Evolutionary conservation across 805 yeast species (phyloP), one percentile per base, ranked within the genome.

Genomic region (Yamadazyma akitaensis): DNA sequence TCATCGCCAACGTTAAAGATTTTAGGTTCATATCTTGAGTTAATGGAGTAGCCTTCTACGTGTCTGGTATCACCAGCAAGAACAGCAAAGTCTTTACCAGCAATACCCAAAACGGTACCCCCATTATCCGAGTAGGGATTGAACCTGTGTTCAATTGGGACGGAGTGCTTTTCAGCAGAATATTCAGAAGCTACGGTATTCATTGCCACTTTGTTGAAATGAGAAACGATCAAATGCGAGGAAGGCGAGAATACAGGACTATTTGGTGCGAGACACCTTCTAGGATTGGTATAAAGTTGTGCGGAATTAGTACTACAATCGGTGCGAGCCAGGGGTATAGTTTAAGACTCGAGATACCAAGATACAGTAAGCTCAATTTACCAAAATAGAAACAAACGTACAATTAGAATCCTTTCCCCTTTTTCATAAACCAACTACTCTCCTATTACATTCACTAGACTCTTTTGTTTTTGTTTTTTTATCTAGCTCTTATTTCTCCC

Each of bases 11-110:
- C 85, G 55, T 84, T 80, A 59, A 88, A 85, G 46, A 94, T 87
- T 66, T 89, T 91, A 37, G 96, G 94, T 65, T 88, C 94, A 65
- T 86, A 84, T 62, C 99, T 82, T 9, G 97, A 84, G 65, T 94
- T 90, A 65, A 94, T 94, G 52, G 88, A 83, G 70, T 90, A 94
- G 18, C 97, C 99, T 16, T 86, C 84, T 5, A 96, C 88, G 61
- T 87, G 95, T 74, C 99, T 85, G n/a, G 99, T 94, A 66, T 94
- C 99, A 39, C 98, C 98, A 0, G 99, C 99, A 51, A 94, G 75
- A 31, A 94, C 94, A 16, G 96, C 97, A 61, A 90, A 94, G 67
- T 94, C 97, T 64, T 89, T 88, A 42, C 99, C 99, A 1, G 99
- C 97, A 67, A 94, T 94, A 44, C 98, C 99, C 56, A 94, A 72